Conservation (phyloP, 495 filamentous ascomycete genomes). For the Talaromyces stipitatus region DNA sequence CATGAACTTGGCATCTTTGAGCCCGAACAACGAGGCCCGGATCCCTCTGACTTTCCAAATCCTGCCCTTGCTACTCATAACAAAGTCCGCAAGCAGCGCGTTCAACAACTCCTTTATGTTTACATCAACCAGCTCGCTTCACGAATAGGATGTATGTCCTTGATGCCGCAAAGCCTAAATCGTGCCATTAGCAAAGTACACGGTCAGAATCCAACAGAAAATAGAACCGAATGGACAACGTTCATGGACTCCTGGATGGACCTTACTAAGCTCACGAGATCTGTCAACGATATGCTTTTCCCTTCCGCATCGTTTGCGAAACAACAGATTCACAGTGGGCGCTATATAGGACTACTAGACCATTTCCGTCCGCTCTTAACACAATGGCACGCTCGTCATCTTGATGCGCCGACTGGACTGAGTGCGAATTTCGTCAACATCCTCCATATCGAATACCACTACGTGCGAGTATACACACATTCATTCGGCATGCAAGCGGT, state of each 20-base stretch:
- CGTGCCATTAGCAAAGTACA: slow-evolving; percentile 26
- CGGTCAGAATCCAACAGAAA: neutral
- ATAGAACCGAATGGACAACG: slow-evolving; percentile 24
- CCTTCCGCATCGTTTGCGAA: slow-evolving; percentile 43
- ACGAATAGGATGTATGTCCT: slow-evolving; percentile 46
- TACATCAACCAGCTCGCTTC: slow-evolving; percentile 48
- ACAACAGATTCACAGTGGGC: slow-evolving; percentile 43
- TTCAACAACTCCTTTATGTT: slow-evolving; percentile 41
- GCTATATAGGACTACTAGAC: slow-evolving; percentile 45
- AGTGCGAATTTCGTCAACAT: slow-evolving; percentile 36
- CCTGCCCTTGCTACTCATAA: slow-evolving; percentile 28
- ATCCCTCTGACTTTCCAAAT: slow-evolving; percentile 16
- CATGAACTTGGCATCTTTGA: slow-evolving; percentile 47
- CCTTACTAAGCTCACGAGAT: slow-evolving; percentile 44
- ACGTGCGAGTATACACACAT: slow-evolving; percentile 46
- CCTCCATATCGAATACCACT: slow-evolving; percentile 47
- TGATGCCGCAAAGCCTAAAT: slow-evolving; percentile 43
- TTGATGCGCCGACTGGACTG: slow-evolving; percentile 27
- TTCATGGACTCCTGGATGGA: slow-evolving; percentile 48
- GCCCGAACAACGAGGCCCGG: slow-evolving; percentile 22
- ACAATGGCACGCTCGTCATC: slow-evolving; percentile 44
- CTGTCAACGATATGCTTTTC: slow-evolving; percentile 47
- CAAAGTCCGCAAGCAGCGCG: slow-evolving; percentile 32
- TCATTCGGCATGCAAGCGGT: slow-evolving; percentile 51
- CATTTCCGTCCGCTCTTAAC: slow-evolving; percentile 43